phyloP scores from a whole-genome alignment of 768 basidiomycete species.

The Serendipita indica region DNA sequence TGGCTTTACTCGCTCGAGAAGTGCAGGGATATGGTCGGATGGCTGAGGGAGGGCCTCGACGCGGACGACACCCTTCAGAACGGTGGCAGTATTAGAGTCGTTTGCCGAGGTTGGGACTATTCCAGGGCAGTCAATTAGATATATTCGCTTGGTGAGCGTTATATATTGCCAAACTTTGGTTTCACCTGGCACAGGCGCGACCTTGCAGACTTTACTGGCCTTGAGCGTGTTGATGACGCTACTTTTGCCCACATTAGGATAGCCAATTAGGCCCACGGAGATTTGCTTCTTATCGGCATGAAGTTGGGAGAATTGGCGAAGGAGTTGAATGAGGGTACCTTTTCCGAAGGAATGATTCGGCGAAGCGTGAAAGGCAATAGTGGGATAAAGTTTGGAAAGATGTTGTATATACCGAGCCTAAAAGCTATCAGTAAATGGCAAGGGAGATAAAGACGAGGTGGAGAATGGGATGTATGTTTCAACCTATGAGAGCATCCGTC shows the following conservation, averaged over 20 bases:
- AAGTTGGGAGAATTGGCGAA: conserved; percentile 90
- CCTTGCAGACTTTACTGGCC: conserved; percentile 91
- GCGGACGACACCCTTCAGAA: conserved; percentile 92
- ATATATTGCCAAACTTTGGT: conserved; percentile 99
- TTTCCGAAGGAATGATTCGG: conserved; percentile 99
- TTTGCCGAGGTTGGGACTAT: conserved; percentile 89
- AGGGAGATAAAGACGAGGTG: neutral
- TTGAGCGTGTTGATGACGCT: conserved; percentile 98
- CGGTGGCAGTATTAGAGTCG: conserved; percentile 79
- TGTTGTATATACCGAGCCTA: conserved; percentile 94
- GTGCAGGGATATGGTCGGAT: conserved; percentile 76
- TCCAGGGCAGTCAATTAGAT: conserved; percentile 98
- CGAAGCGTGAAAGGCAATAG: conserved; percentile 96
- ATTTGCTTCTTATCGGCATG: conserved; percentile 99
- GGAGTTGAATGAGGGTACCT: conserved; percentile 90
- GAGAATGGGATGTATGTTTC: conserved; percentile 25
- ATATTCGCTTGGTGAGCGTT: conserved; percentile 87
- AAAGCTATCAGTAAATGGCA: neutral
- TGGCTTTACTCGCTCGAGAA: conserved; percentile 85
- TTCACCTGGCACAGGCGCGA: conserved; percentile 95
- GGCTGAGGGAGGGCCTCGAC: conserved; percentile 89
- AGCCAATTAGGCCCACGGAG: conserved; percentile 93
- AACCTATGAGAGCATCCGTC: conserved; percentile 28
- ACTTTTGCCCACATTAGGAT: conserved; percentile 96
- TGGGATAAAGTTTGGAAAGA: conserved; percentile 86